These are phyloP conservation scores for Penicillium pulvis DNA, from an alignment of 495 filamentous ascomycete genomes.

Conservation along the genomic window DNA sequence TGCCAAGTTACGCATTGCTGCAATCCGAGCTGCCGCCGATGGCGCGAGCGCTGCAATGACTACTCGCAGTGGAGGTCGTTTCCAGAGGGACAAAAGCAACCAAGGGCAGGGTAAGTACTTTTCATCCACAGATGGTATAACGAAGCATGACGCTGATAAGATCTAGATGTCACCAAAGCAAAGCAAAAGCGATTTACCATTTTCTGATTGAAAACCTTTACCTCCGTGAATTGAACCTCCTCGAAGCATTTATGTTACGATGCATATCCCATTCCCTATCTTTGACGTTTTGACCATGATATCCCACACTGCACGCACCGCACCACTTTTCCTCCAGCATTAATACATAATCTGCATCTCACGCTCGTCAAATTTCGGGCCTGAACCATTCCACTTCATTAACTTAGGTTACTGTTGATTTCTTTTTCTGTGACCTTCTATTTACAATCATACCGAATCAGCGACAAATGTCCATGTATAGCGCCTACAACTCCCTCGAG, in stretches of 20 bases:
- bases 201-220: slow-evolving; percentile 20
- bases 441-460: background rate
- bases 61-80: slow-evolving; percentile 16
- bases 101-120: slow-evolving; percentile 19
- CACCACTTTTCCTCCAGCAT: background rate
- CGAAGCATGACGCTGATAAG: background rate
- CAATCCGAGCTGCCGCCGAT: slow-evolving; percentile 82
- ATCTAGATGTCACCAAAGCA: slow-evolving; percentile 22
- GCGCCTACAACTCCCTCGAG: background rate
- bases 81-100: slow-evolving; percentile 22
- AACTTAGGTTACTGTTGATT: background rate
- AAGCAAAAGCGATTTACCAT: slow-evolving; percentile 41
- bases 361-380: background rate
- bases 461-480: background rate
- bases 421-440: background rate
- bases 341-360: slow-evolving; percentile 8
- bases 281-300: background rate
- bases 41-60: slow-evolving; percentile 57
- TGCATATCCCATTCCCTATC: slow-evolving; percentile 2
- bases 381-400: background rate
- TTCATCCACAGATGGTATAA: background rate
- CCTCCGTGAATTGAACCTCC: background rate
- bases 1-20: slow-evolving; percentile 80
- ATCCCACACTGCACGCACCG: background rate
- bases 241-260: background rate